These are phyloP conservation scores for Dactylellina cionopaga DNA, from an alignment of 2,329 filamentous ascomycete genomes.

Conservation along the genomic window DNA sequence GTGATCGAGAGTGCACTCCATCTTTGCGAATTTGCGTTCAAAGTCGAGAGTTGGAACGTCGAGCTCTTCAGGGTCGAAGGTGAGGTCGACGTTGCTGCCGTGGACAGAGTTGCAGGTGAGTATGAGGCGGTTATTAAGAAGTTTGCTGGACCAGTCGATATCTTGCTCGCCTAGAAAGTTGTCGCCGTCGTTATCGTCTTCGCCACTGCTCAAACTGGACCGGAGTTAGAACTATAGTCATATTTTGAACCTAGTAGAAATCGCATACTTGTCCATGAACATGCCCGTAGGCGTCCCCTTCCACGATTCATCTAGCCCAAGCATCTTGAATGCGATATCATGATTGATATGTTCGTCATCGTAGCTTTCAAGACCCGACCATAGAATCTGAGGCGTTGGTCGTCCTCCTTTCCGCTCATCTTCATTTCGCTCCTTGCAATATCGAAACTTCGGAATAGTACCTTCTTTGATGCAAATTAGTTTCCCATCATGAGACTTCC, in stretches of 20 bases:
- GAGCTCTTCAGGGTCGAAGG: conserved; percentile 38
- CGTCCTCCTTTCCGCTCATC: neutral
- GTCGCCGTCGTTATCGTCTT: neutral
- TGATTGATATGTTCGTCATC: conserved; percentile 34
- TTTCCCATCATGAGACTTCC: conserved; percentile 25
- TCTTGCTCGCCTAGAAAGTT: conserved; percentile 5
- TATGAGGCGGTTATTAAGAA: conserved; percentile 29
- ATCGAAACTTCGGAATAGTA: conserved; percentile 27
- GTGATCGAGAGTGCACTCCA: neutral
- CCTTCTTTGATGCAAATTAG: conserved; percentile 19
- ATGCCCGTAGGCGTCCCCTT: conserved; percentile 16
- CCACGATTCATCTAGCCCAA: conserved; percentile 18
- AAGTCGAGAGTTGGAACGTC: conserved; percentile 32
- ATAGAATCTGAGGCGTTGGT: neutral
- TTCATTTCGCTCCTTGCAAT: neutral
- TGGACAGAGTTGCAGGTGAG: conserved; percentile 47
- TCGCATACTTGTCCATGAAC: conserved; percentile 10
- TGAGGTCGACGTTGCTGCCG: conserved; percentile 33
- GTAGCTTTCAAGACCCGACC: neutral
- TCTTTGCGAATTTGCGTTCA: conserved; percentile 26
- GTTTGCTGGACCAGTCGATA: conserved; percentile 23
- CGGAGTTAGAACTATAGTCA: neutral
- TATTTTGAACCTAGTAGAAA: conserved; percentile 1
- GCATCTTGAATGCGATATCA: conserved; percentile 26
- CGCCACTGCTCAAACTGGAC: neutral